Percentiles rank a stretch among this genome's conserved stretches.
phyloP scores from a whole-genome alignment of 169 alveolate genomes.

The Eimeria maxima region DNA sequence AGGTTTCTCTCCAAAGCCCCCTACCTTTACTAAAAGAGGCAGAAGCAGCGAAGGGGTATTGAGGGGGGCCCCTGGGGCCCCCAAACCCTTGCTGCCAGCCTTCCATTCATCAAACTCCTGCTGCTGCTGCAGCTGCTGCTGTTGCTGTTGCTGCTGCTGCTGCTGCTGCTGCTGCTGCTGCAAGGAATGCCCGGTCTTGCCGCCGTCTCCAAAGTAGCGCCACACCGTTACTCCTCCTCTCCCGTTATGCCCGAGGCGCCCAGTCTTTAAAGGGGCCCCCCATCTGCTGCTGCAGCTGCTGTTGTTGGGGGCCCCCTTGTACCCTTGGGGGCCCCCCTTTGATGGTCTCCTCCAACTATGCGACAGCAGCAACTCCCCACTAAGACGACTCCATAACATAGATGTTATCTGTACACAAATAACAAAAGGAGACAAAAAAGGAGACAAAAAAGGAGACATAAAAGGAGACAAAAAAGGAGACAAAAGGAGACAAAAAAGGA shows the following conservation, averaged over 20 bases:
- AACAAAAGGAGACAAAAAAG: not conserved
- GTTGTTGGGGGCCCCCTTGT: not conserved
- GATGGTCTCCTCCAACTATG: slow-evolving; percentile 80
- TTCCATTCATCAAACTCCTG: not conserved
- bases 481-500: not conserved
- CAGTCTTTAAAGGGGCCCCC: not conserved
- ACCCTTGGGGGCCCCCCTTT: not conserved
- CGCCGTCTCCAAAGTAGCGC: slow-evolving; percentile 42
- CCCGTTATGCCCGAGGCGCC: not conserved
- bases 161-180: not conserved
- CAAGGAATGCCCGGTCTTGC: not conserved
- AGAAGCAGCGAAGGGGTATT: not conserved
- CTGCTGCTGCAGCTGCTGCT: slow-evolving; percentile 12
- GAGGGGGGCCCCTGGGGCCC: not conserved
- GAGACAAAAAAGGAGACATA: too few relatives aligned
- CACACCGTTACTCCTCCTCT: slow-evolving; percentile 42
- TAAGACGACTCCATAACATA: slow-evolving; percentile 66
- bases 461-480: not conserved
- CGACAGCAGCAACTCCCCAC: slow-evolving; percentile 69
- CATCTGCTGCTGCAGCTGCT: not conserved
- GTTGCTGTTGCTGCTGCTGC: slow-evolving; percentile 54
- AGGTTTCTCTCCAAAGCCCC: slow-evolving; percentile 57
- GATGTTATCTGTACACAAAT: slow-evolving; percentile 58
- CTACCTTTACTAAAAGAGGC: slow-evolving; percentile 37
- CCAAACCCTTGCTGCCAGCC: not conserved